Conservation (phyloP, 305 asterid genomes). For the Petunia hybrid region DNA sequence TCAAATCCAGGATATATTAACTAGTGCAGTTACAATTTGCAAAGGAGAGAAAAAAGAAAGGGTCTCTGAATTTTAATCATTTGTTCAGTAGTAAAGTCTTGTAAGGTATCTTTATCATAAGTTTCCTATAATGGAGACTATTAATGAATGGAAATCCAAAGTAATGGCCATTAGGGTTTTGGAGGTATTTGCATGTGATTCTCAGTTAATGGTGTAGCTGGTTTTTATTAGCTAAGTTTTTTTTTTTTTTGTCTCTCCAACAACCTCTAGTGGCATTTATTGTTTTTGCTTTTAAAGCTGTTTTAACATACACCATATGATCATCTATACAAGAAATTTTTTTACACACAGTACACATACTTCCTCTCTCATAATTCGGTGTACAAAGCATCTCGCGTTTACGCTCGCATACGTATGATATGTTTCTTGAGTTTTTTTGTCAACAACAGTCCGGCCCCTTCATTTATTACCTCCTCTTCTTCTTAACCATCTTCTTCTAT, state of each 20-base stretch:
- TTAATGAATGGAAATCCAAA: neutral
- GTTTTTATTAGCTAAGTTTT: too few relatives aligned
- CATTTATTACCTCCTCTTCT: slow-evolving; percentile 64
- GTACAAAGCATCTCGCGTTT: neutral
- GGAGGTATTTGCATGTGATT: slow-evolving; percentile 17
- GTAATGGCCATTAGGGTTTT: neutral
- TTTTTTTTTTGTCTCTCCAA: slow-evolving; percentile 33
- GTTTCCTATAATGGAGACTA: slow-evolving; percentile 27
- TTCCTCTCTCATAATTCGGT: neutral
- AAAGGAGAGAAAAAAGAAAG: neutral
- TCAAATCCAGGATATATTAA: neutral
- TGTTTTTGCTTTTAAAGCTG: slow-evolving; percentile 40
- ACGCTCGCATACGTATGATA: neutral
- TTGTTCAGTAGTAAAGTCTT: neutral
- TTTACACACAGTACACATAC: neutral
- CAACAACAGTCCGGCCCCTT: slow-evolving; percentile 49
- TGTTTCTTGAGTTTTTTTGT: slow-evolving; percentile 13
- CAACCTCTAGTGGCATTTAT: slow-evolving; percentile 52
- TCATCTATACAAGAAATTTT: neutral
- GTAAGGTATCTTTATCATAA: neutral
- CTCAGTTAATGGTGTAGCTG: slow-evolving; percentile 17
- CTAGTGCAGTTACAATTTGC: neutral
- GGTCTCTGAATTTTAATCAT: neutral
- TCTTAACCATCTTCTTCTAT: slow-evolving; percentile 38
- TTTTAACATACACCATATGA: neutral